phyloP scores from a whole-genome alignment of 257 asterid genomes.

The Anisodus tanguticus region DNA sequence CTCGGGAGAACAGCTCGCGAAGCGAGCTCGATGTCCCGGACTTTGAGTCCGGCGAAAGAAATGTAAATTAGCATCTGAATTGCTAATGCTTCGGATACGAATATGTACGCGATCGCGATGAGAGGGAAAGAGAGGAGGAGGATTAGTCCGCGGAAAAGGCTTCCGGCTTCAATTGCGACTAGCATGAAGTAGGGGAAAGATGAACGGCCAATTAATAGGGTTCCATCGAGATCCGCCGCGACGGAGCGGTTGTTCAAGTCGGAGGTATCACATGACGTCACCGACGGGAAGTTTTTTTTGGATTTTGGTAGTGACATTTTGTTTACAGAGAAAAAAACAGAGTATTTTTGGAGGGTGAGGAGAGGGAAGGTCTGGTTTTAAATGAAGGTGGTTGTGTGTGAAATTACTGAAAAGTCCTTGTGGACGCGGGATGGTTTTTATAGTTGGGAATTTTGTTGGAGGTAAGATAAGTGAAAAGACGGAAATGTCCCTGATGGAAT shows the following conservation, averaged over 20 bases:
- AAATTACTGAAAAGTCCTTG: conserved; percentile 30
- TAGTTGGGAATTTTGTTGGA: conserved; percentile 23
- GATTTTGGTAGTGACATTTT: conserved; percentile 17
- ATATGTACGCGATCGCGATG: conserved; percentile 79
- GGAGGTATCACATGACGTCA: conserved; percentile 71
- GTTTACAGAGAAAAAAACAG: too few relatives aligned
- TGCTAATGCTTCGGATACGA: conserved; percentile 81
- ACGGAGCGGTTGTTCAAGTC: conserved; percentile 50
- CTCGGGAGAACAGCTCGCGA: conserved; percentile 87
- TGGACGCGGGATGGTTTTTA: neutral
- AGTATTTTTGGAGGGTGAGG: conserved; percentile 19
- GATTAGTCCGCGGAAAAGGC: conserved; percentile 79
- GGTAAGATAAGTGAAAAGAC: conserved; percentile 34
- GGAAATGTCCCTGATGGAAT: conserved; percentile 28
- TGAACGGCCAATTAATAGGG: conserved; percentile 81
- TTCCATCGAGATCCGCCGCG: conserved; percentile 98
- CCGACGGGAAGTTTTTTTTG: conserved; percentile 59
- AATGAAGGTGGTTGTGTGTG: conserved; percentile 35
- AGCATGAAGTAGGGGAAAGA: conserved; percentile 99
- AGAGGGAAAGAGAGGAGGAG: conserved; percentile 85
- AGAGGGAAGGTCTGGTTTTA: conserved; percentile 65
- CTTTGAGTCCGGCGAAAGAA: conserved; percentile 72
- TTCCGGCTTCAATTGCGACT: conserved; percentile 92
- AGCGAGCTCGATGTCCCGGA: conserved; percentile 88
- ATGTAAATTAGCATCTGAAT: conserved; percentile 83